These are phyloP conservation scores for Aristolochia fimbriata DNA, from an alignment of 164 flowering plant species.

Conservation along the genomic window DNA sequence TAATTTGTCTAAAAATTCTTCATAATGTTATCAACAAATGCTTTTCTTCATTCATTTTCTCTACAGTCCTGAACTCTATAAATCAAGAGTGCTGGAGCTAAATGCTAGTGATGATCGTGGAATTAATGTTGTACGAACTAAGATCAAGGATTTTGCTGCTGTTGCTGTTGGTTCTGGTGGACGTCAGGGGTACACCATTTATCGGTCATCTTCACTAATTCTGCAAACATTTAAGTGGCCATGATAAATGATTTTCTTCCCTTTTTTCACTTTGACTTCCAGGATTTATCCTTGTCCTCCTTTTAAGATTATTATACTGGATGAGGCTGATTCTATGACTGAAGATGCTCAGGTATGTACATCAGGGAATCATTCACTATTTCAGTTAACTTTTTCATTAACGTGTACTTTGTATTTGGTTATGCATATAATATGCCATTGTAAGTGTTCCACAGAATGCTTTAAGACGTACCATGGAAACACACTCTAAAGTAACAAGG, in stretches of 20 bases:
- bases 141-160: constrained; percentile 92
- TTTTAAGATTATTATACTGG: constrained; percentile 84
- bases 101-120: constrained; percentile 99
- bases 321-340: constrained; percentile 99
- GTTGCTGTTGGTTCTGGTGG: constrained; percentile 78
- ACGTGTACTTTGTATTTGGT: not conserved
- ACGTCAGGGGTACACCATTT: constrained; percentile 46
- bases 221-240: not conserved
- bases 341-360: constrained; percentile 93
- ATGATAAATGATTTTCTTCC: not conserved
- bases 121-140: constrained; percentile 91
- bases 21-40: too few relatives aligned
- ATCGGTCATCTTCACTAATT: not conserved
- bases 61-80: constrained; percentile 87
- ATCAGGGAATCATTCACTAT: not conserved
- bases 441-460: constrained; percentile 53
- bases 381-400: not conserved
- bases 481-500: constrained; percentile 93
- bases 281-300: constrained; percentile 93
- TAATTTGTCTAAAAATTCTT: too few relatives aligned
- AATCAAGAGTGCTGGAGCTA: constrained; percentile 86
- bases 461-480: constrained; percentile 93
- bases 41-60: not conserved
- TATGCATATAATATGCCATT: not conserved
- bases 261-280: constrained; percentile 3